Evolutionary conservation across 768 basidiomycete species (phyloP), one percentile per base, ranked within the genome.

Genomic region (Suillus subaureus): DNA sequence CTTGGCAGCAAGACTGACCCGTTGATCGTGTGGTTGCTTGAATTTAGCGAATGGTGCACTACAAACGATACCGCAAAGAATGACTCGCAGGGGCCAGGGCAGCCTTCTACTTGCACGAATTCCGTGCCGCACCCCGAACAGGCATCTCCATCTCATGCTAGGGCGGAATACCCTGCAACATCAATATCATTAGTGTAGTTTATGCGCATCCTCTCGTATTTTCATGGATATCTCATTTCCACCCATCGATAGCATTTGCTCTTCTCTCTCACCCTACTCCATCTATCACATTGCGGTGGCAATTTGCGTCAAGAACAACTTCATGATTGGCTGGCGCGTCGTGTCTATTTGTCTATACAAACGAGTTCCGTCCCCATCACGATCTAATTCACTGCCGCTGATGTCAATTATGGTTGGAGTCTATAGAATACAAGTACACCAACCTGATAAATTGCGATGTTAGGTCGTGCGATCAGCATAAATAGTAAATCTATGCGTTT

Each of bases 401-500:
- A n/a, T n/a, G n/a, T n/a, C n/a, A n/a, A n/a, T n/a, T n/a, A n/a
- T n/a, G n/a, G n/a, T n/a, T n/a, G n/a, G n/a, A n/a, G n/a, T n/a
- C n/a, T n/a, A n/a, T n/a, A n/a, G n/a, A n/a, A 47, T 58, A 56
- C 18, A 51, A 47, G 52, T 65, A 37, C 11, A 67, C 21, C 18
- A 42, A 7, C 21, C 67, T 67, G 52, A 8, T 5, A 54, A 12
- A 31, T 31, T 54, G 9, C 2, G 11, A 54, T 54, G 18, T 54
- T 54, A 31, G 11, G 18, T 31, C 31, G 9, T 2, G 35, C 2
- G 4, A 52, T 52, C 18, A 31, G 28, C 18, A 21, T 31, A 31
- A 9, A 21, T 21, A 31, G 18, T 21, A 33, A 31, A 31, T 31
- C 28, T 12, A 52, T 52, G 26, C 26, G 26, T 52, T 28, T 52